phyloP scores from a whole-genome alignment of 2,329 filamentous ascomycete species.

The Myriosclerotinia scirpicola region DNA sequence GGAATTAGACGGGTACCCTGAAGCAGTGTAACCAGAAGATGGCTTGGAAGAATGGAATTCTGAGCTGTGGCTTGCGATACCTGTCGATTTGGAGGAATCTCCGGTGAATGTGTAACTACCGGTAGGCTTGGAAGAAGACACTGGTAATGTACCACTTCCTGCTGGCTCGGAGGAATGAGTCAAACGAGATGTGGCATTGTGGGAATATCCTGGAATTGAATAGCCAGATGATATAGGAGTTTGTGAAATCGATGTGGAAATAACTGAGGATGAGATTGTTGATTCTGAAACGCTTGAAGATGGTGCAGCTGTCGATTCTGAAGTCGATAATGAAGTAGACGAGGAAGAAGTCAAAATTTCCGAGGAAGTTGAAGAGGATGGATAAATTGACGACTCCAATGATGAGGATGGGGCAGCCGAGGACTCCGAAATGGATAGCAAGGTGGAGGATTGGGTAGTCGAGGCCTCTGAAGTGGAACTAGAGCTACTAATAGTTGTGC shows the following conservation, averaged over 20 bases:
- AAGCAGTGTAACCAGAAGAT: slow-evolving; percentile 19
- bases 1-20: neutral
- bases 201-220: neutral
- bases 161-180: slow-evolving; percentile 2
- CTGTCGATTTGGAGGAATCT: neutral
- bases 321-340: neutral
- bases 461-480: slow-evolving; percentile 16
- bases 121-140: neutral
- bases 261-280: neutral
- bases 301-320: neutral
- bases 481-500: slow-evolving; percentile 10
- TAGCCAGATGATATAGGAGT: slow-evolving; percentile 8
- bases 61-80: neutral
- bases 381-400: neutral
- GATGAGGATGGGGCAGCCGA: neutral
- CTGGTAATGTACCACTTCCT: slow-evolving; percentile 1
- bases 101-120: slow-evolving; percentile 2
- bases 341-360: neutral
- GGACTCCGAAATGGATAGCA: slow-evolving; percentile 6
- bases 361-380: neutral
- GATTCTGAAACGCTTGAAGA: neutral
- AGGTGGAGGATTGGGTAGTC: neutral
- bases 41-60: neutral
- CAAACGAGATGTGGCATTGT: slow-evolving; percentile 1
- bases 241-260: neutral